Conservation (phyloP, 2,329 filamentous ascomycete species). For the Lachnellula occidentalis region DNA sequence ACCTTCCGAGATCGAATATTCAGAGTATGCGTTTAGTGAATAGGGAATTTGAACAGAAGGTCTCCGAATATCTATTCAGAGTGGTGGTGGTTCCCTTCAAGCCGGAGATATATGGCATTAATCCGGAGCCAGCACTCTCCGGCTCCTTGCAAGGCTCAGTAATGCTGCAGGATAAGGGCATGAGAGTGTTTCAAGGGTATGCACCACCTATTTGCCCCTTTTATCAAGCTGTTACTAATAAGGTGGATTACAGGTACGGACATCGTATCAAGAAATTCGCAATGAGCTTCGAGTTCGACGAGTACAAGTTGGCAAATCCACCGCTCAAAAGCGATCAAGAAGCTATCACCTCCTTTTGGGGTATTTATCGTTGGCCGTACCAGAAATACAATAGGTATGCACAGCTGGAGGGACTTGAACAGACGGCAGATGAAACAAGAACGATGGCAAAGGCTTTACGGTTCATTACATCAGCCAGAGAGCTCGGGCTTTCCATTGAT, state of each 20-base stretch:
- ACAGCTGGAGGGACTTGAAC: slow-evolving; percentile 54
- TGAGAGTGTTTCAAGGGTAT: slow-evolving; percentile 51
- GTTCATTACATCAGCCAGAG: slow-evolving; percentile 48
- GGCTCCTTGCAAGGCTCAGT: slow-evolving; percentile 19
- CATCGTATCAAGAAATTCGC: slow-evolving; percentile 57
- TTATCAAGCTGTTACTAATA: background rate
- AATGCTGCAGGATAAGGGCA: slow-evolving; percentile 41
- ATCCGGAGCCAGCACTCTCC: slow-evolving; percentile 29
- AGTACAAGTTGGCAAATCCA: slow-evolving; percentile 44
- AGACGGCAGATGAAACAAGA: slow-evolving; percentile 56
- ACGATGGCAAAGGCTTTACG: slow-evolving; percentile 57
- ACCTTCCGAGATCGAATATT: slow-evolving; percentile 53
- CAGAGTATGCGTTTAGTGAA: slow-evolving; percentile 57
- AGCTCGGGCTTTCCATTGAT: slow-evolving; percentile 63
- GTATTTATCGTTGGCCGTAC: slow-evolving; percentile 59
- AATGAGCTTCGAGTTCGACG: slow-evolving; percentile 63
- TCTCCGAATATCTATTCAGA: slow-evolving; percentile 53
- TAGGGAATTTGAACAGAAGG: slow-evolving; percentile 51
- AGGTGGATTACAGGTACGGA: slow-evolving; percentile 39
- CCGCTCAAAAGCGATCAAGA: slow-evolving; percentile 52
- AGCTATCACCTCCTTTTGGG: slow-evolving; percentile 54
- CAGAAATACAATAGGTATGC: slow-evolving; percentile 54
- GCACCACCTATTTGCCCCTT: background rate
- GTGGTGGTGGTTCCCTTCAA: slow-evolving; percentile 62
- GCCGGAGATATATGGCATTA: slow-evolving; percentile 54